Base-by-base conservation (phyloP, 2,329 filamentous ascomycete species). In the Beauveria sp. region DNA sequence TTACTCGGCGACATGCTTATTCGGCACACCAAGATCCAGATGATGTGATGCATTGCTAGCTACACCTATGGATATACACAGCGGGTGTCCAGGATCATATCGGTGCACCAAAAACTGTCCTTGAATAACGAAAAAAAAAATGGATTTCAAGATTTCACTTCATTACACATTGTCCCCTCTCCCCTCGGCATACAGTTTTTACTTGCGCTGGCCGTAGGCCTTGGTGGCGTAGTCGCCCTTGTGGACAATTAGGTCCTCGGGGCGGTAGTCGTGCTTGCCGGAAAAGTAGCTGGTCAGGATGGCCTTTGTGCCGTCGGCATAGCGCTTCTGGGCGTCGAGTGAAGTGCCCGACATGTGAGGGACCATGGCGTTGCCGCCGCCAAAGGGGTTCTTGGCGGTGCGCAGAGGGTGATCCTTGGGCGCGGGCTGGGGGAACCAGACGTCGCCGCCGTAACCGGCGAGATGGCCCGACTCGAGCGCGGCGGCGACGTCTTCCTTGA, bases 321-420 rank as follows among this genome's bases (percentile, higher is more conserved):
- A 96, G 67, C 92, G 86, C 79, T 91, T 88, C 84, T 99, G 94
- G 63, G 94, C 94, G 74, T 99, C 94, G 73, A 99, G 88, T n/a
- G 92, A 96, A 62, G 93, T 97, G 73, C 94, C 94, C 14, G 92
- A 96, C 91, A 97, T 96, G 86, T 97, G 94, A 61, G 94, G 91
- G 63, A 97, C 92, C 90, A 94, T 99, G 79, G 92, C 94, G 80
- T 97, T 97, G 73, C 94, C 94, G 72, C 93, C 94, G 69, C 92
- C 93, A 83, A 91, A 96, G 74, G 90, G 90, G 84, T 93, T 94
- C 84, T 92, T 88, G 75, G 91, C 93, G 75, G 88, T 90, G 75
- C 94, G 92, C 71, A 99, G 90, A 63, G 87, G 85, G 84, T 99
- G 94, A 73, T 97, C 92, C 78, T 86, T 84, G 72, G 92, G 92